These are phyloP conservation scores for Phytophthora cajani DNA, from an alignment of 352 stramenopile genomes.

Conservation along the genomic window DNA sequence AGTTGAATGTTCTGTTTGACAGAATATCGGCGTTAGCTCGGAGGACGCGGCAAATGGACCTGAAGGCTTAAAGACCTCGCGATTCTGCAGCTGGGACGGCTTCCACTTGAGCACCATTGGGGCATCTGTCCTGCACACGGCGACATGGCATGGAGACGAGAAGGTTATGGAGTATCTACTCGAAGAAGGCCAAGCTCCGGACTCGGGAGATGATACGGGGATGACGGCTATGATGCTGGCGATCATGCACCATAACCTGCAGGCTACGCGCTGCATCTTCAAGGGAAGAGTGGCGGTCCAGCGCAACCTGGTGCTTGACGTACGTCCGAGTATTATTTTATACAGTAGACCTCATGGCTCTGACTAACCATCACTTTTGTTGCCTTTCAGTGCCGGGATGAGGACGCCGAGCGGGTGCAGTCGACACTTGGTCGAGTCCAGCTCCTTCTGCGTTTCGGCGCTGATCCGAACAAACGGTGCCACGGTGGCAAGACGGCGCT, in stretches of 20 bases:
- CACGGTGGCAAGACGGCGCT: constrained; percentile 22
- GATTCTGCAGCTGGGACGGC: constrained; percentile 23
- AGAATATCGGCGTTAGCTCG: background rate
- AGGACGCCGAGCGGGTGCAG: constrained; percentile 15
- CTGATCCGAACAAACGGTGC: constrained; percentile 12
- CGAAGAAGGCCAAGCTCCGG: constrained; percentile 15
- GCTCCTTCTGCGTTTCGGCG: constrained; percentile 3
- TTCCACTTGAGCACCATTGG: constrained; percentile 26
- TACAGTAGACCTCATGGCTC: too few relatives aligned
- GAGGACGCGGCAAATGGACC: background rate
- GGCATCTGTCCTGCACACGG: constrained; percentile 22
- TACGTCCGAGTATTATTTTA: constrained; percentile 1
- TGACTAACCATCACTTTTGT: background rate
- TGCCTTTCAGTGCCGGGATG: constrained; percentile 18
- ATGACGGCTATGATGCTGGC: constrained; percentile 25
- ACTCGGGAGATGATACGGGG: constrained; percentile 16
- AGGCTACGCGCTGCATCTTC: constrained; percentile 26
- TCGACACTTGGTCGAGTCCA: constrained; percentile 3
- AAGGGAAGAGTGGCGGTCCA: constrained; percentile 16
- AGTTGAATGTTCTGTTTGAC: background rate
- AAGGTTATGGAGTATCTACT: constrained; percentile 20
- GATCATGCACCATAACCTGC: constrained; percentile 26
- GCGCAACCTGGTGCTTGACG: constrained; percentile 26
- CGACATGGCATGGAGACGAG: constrained; percentile 19
- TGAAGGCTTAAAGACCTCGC: background rate